Conservation (phyloP, 352 stramenopile genomes). For the Phytophthora ramorum region DNA sequence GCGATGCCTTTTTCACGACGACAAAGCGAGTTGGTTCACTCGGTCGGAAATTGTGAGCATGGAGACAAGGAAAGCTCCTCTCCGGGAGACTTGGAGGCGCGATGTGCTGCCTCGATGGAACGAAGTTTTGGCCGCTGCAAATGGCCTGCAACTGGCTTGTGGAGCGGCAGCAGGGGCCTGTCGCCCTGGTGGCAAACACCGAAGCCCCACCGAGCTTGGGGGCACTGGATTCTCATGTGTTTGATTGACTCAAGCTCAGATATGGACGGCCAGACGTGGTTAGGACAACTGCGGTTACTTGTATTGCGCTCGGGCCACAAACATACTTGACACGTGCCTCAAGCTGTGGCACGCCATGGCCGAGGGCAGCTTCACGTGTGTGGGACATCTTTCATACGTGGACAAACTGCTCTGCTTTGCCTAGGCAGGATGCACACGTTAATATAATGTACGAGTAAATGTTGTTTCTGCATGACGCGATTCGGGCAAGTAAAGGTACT, state of each 20-base stretch:
- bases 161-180: not conserved
- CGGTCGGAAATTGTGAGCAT: constrained; percentile 1
- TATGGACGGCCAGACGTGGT: not conserved
- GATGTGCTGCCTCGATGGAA: not conserved
- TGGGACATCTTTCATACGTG: too few species aligned
- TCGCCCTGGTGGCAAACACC: not conserved
- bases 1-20: not conserved
- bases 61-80: not conserved
- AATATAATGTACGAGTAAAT: too few species aligned
- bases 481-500: too few species aligned
- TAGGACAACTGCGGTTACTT: not conserved
- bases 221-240: not conserved
- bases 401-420: too few species aligned
- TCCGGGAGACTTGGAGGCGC: too few species aligned
- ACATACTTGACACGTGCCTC: not conserved
- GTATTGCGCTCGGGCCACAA: not conserved
- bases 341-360: too few species aligned
- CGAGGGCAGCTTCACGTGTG: too few species aligned
- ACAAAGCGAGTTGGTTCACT: constrained; percentile 4
- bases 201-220: not conserved
- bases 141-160: not conserved
- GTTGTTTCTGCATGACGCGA: too few species aligned
- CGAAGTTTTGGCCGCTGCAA: not conserved
- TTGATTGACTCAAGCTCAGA: not conserved
- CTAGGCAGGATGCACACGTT: too few species aligned